These are phyloP conservation scores for Aspergillus costaricaensis DNA, from an alignment of 2,329 filamentous ascomycete genomes.

Conservation along the genomic window DNA sequence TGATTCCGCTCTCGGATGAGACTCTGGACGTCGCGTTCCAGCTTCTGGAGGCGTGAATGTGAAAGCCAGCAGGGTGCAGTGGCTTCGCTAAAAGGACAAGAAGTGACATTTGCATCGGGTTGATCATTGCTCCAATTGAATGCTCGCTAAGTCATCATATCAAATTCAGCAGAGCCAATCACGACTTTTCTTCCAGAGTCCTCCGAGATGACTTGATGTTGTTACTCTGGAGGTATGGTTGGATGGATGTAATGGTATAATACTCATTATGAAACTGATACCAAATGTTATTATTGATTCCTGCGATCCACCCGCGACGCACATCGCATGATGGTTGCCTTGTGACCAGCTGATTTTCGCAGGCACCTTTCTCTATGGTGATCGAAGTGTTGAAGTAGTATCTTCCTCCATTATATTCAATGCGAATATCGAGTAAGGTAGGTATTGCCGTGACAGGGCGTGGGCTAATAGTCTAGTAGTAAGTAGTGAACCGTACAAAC, in stretches of 20 bases:
- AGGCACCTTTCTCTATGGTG: not conserved
- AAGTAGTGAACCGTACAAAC: no score
- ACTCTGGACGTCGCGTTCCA: not conserved
- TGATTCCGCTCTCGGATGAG: constrained; percentile 1
- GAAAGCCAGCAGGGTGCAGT: not conserved
- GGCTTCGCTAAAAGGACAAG: not conserved
- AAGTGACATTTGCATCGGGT: not conserved
- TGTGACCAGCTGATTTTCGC: constrained; percentile 3
- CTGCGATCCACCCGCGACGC: constrained; percentile 7
- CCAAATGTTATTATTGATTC: constrained; percentile 12
- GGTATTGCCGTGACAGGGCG: not conserved
- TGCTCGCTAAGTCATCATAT: not conserved
- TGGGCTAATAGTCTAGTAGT: no score
- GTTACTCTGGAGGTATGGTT: not conserved
- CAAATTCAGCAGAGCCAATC: not conserved
- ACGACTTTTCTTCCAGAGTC: not conserved
- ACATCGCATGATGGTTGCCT: constrained; percentile 9
- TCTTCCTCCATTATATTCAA: not conserved
- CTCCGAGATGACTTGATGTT: not conserved
- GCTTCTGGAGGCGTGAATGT: not conserved
- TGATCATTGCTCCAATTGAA: not conserved
- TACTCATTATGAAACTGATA: constrained; percentile 9
- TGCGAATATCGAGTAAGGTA: not conserved
- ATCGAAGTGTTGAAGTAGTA: not conserved
- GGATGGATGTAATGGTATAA: not conserved